Conservation (phyloP, 73 alveolate genomes). For the Paramecium sexaurelia region DNA sequence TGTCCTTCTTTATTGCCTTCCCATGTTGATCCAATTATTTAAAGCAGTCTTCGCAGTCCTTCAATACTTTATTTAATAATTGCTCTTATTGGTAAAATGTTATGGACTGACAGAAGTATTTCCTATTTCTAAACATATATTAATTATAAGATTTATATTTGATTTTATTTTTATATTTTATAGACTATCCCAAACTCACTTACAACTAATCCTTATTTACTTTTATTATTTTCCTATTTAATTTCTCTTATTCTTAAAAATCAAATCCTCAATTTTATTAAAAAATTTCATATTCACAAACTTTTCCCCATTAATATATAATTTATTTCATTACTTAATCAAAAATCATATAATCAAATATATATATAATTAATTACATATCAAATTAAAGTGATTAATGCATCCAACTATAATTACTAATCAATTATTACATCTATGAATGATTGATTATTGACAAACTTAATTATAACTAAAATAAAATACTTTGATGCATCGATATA, state of each 20-base stretch:
- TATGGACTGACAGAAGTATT: conserved; percentile 34
- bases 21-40: conserved; percentile 43
- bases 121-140: conserved; percentile 1
- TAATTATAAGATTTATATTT: neutral
- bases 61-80: neutral
- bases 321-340: too few species aligned
- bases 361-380: neutral
- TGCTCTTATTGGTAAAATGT: neutral
- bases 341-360: neutral
- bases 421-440: neutral
- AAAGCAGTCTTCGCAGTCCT: conserved; percentile 28
- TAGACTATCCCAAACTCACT: neutral
- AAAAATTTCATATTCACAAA: too few species aligned
- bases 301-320: too few species aligned
- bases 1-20: conserved; percentile 3
- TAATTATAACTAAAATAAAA: neutral
- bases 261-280: neutral
- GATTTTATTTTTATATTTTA: neutral
- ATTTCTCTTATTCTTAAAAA: neutral
- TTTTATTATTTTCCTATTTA: neutral
- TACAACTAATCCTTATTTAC: neutral
- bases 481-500: neutral
- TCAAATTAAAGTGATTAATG: neutral
- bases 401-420: neutral
- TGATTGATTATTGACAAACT: neutral